Conservation (phyloP, 495 filamentous ascomycete genomes). For the Aspergillus carlsbadensis region DNA sequence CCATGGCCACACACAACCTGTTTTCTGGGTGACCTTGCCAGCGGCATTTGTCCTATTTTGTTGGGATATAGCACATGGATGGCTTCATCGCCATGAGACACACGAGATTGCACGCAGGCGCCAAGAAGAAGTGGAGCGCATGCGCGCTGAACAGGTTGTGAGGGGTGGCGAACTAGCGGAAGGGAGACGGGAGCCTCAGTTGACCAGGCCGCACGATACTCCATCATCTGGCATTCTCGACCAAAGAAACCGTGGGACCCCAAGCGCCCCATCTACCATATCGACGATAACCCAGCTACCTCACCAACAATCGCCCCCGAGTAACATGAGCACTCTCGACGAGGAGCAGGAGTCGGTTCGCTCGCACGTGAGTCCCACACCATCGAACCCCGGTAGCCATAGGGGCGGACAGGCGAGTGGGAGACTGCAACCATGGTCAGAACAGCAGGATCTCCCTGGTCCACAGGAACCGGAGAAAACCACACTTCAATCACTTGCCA, state of each 20-base stretch:
- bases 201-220: too few species aligned
- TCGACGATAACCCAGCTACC: too few species aligned
- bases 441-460: too few species aligned
- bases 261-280: not conserved
- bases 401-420: too few species aligned
- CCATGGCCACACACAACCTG: slow-evolving; percentile 4
- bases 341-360: too few species aligned
- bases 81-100: slow-evolving; percentile 7
- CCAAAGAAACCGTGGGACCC: too few species aligned
- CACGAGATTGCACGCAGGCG: slow-evolving; percentile 1
- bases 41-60: slow-evolving; percentile 13
- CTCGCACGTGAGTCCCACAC: too few species aligned
- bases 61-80: slow-evolving; percentile 7
- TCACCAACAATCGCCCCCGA: too few species aligned
- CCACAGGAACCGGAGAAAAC: not conserved
- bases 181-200: not conserved
- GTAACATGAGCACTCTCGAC: too few species aligned
- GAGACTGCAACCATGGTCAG: too few species aligned
- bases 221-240: not conserved
- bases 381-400: too few species aligned
- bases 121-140: not conserved
- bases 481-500: not conserved
- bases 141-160: not conserved
- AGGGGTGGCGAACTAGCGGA: not conserved
- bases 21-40: slow-evolving; percentile 13